These are phyloP conservation scores for Adansonia rubrostipa DNA, from an alignment of 441 rosid genomes.

Conservation along the genomic window DNA sequence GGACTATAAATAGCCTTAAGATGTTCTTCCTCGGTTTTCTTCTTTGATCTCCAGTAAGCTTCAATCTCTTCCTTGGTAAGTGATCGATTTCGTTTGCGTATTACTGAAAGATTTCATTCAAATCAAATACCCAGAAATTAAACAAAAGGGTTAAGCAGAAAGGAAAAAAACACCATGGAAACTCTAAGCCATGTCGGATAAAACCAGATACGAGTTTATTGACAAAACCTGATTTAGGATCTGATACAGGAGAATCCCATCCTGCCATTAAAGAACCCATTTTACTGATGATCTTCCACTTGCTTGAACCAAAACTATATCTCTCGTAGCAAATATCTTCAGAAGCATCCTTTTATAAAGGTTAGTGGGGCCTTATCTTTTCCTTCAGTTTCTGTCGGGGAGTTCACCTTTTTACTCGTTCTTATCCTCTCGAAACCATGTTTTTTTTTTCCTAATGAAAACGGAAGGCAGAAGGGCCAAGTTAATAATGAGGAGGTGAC, in stretches of 20 bases:
- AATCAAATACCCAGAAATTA: neutral
- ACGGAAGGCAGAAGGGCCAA: neutral
- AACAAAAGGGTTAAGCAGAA: neutral
- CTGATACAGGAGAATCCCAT: constrained; percentile 78
- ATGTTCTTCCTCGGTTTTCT: constrained; percentile 66
- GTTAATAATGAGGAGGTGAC: neutral
- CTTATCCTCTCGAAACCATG: constrained; percentile 34
- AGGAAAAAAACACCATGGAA: neutral
- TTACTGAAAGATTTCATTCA: constrained; percentile 39
- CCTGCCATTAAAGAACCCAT: constrained; percentile 97
- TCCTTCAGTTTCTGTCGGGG: neutral
- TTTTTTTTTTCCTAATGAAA: neutral
- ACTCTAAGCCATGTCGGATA: neutral
- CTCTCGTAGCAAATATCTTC: neutral
- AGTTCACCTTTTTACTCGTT: constrained; percentile 21
- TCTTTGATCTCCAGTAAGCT: constrained; percentile 70
- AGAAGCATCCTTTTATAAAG: neutral
- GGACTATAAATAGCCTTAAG: constrained; percentile 49
- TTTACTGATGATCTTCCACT: constrained; percentile 2
- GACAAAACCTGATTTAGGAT: constrained; percentile 55
- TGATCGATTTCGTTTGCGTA: constrained; percentile 54
- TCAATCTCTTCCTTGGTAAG: constrained; percentile 74
- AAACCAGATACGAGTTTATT: neutral
- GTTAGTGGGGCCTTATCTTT: constrained; percentile 20
- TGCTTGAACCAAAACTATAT: neutral